Percentiles rank a stretch among this genome's conserved stretches.
Conservation (phyloP, 1,284 basidiomycete genomes). For the Vanrija pseudolonga region DNA sequence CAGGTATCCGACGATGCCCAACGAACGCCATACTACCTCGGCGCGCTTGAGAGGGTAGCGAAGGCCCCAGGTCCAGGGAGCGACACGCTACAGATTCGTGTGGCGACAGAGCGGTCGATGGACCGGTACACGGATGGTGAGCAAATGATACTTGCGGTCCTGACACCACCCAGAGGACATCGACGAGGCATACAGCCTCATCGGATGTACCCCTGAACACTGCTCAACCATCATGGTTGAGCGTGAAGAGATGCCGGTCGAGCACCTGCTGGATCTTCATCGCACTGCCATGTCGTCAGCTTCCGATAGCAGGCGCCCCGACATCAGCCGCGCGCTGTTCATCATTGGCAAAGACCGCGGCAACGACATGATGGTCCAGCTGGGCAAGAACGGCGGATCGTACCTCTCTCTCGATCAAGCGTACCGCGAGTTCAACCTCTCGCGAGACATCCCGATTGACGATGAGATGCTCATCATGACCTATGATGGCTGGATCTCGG, state of each 20-base stretch:
- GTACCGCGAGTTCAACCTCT: conserved; percentile 37
- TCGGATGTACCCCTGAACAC: conserved; percentile 28
- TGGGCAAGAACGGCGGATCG: conserved; percentile 27
- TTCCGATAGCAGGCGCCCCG: conserved; percentile 10
- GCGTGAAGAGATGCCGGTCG: conserved; percentile 31
- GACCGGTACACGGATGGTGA: conserved; percentile 30
- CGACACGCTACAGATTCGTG: conserved; percentile 29
- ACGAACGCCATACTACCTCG: conserved; percentile 22
- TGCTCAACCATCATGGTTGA: conserved; percentile 22
- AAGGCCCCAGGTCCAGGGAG: conserved; percentile 15
- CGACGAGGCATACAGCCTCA: conserved; percentile 26
- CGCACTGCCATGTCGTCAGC: conserved; percentile 25
- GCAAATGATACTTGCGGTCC: background rate
- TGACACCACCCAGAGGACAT: conserved; percentile 34
- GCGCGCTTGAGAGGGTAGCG: conserved; percentile 31
- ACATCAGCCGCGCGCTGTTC: conserved; percentile 24
- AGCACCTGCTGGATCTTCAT: conserved; percentile 33
- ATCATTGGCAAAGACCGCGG: conserved; percentile 31
- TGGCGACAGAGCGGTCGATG: conserved; percentile 36
- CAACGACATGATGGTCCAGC: conserved; percentile 21
- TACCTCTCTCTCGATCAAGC: conserved; percentile 39
- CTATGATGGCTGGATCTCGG: conserved; percentile 30
- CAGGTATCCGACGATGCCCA: conserved; percentile 28
- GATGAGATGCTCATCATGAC: conserved; percentile 41
- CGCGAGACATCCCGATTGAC: conserved; percentile 30